Evolutionary conservation across 139 green algal species (phyloP), one percentile per base, ranked within the genome.

Genomic region (Chlamydomonas schloesseri): DNA sequence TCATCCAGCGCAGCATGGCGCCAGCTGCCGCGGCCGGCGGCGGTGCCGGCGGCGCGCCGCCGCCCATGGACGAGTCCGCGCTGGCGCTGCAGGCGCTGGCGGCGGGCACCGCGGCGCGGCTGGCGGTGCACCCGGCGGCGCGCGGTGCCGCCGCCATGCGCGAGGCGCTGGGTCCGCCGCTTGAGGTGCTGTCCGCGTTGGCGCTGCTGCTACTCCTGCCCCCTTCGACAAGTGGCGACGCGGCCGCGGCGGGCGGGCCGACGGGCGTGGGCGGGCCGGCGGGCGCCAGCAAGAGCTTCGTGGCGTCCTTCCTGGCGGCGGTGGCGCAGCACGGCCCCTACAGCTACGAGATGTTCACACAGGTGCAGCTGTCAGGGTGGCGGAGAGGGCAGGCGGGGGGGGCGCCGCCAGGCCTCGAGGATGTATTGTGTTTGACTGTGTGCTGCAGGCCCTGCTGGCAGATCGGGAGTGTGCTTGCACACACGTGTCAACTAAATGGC

Each of bases 261-360:
- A n/a, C 42, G 42, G 42, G 42, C 42, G 42, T 50, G 42, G 42
- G 42, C 42, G 42, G 42, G 42, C 42, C 42, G 42, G 6, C 42
- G 42, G 42, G 42, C 42, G 42, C 42, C 42, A 50, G 42, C 42
- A 50, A 50, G 42, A 50, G 68, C 69, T 86, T 67, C 53, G 67
- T 88, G 46, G 82, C 82, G 3, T 28, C 73, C 26, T 62, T 88
- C 60, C 72, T 88, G 42, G 82, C 82, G 2, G 82, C 82, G 8
- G 71, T 82, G 11, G 72, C 82, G 23, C 60, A 82, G 82, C 42
- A 88, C 42, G 82, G 82, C 3, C 82, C 72, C 50, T 88, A 82
- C 82, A 57, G 23, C 0, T 70, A 69, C 60, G 82, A 81, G n/a
- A 55, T 64, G 34, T 62, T 88, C 11, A 88, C 82, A 10, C 64